phyloP scores from a whole-genome alignment of 2,329 filamentous ascomycete genomes.

The Fragosphaeria purpurea region DNA sequence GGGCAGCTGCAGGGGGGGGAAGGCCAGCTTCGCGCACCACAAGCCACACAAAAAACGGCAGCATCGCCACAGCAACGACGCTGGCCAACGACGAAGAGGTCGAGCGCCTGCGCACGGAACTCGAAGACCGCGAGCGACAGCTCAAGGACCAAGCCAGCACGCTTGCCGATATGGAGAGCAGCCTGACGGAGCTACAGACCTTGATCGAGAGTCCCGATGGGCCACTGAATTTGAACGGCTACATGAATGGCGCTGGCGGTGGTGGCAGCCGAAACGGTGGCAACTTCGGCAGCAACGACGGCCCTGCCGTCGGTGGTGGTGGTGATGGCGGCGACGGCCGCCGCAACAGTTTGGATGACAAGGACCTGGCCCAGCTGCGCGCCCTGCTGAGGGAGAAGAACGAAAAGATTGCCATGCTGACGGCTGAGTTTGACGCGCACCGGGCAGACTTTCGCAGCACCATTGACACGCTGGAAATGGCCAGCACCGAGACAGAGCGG shows the following conservation, averaged over 20 bases:
- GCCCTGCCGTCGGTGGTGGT: slow-evolving; percentile 20
- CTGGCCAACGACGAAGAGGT: slow-evolving; percentile 56
- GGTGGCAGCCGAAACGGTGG: slow-evolving; percentile 23
- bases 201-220: slow-evolving; percentile 53
- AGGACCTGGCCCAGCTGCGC: slow-evolving; percentile 54
- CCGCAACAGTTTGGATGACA: slow-evolving; percentile 41
- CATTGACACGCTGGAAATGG: slow-evolving; percentile 91
- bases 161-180: slow-evolving; percentile 82
- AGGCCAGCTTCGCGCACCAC: slow-evolving; percentile 40
- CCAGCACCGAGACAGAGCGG: slow-evolving; percentile 86
- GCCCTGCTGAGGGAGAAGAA: slow-evolving; percentile 88
- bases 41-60: slow-evolving; percentile 12
- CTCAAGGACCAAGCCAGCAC: slow-evolving; percentile 79
- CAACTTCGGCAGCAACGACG: slow-evolving; percentile 19
- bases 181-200: slow-evolving; percentile 63
- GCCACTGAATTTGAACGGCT: slow-evolving; percentile 18
- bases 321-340: slow-evolving; percentile 12
- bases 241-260: slow-evolving; percentile 19
- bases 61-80: slow-evolving; percentile 3
- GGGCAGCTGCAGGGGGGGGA: slow-evolving; percentile 20
- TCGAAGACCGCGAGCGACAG: slow-evolving; percentile 78
- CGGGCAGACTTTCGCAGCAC: slow-evolving; percentile 93
- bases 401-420: slow-evolving; percentile 88
- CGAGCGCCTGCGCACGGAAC: slow-evolving; percentile 58
- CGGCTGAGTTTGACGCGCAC: slow-evolving; percentile 88